Evolutionary conservation across 2,329 filamentous ascomycete species (phyloP).

Genomic region (Alternaria dauci): DNA sequence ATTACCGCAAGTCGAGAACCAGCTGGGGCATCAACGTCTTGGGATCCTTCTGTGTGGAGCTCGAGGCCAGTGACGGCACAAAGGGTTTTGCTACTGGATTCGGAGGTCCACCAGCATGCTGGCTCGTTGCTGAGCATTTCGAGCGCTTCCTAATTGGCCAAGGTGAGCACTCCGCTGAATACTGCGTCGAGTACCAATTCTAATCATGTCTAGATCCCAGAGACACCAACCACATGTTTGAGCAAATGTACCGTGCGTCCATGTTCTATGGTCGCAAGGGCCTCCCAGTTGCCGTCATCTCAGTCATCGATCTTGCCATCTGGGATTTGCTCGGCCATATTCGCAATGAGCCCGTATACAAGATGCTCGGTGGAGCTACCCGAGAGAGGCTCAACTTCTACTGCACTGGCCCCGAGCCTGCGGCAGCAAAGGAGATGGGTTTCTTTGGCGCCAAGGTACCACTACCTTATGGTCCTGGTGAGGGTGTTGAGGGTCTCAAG

Average conservation of each 20-base stretch:
- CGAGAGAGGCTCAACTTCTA: conserved; percentile 87
- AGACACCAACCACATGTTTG: conserved; percentile 90
- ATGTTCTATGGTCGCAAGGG: conserved; percentile 98
- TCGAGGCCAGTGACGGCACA: conserved; percentile 89
- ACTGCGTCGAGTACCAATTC: background rate
- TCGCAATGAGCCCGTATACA: conserved; percentile 91
- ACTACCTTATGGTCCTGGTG: conserved; percentile 87
- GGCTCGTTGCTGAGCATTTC: conserved; percentile 93
- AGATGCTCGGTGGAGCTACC: conserved; percentile 90
- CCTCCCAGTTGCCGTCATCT: conserved; percentile 88
- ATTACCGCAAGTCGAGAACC: conserved; percentile 86
- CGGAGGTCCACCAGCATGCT: conserved; percentile 90
- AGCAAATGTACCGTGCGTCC: conserved; percentile 94
- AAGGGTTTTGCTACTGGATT: conserved; percentile 94
- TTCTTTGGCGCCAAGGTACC: conserved; percentile 93
- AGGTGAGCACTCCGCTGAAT: conserved; percentile 51
- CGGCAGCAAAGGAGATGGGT: conserved; percentile 81
- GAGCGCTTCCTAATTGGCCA: conserved; percentile 88
- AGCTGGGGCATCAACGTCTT: conserved; percentile 96
- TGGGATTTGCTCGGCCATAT: conserved; percentile 95
- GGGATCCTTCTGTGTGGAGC: conserved; percentile 89
- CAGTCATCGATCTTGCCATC: conserved; percentile 89
- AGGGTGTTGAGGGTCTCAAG: conserved; percentile 79
- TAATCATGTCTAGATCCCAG: conserved; percentile 70
- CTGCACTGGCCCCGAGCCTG: conserved; percentile 89